Conservation (phyloP, 768 basidiomycete genomes). For the Trametopsis cervina region DNA sequence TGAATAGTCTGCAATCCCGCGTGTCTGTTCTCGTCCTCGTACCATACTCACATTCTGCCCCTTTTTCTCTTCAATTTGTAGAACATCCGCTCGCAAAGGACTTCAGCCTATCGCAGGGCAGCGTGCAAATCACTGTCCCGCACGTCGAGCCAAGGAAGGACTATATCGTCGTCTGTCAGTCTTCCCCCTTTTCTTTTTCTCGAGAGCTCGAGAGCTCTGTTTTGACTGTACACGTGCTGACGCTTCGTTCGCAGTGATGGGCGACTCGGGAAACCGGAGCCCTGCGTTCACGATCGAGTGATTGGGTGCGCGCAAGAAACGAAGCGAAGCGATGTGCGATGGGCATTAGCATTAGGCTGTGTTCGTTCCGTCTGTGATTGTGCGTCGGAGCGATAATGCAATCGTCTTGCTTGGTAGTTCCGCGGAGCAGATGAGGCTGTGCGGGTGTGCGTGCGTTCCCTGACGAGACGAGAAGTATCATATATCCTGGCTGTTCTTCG, state of each 20-base stretch:
- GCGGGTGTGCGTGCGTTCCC: too few species aligned
- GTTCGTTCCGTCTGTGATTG: too few species aligned
- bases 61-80: slow-evolving; percentile 20
- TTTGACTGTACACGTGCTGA: slow-evolving; percentile 1
- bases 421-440: too few species aligned
- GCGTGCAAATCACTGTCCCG: slow-evolving; percentile 47
- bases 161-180: slow-evolving; percentile 63
- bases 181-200: background rate
- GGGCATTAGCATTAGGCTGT: too few species aligned
- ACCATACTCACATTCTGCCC: background rate
- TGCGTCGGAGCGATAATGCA: too few species aligned
- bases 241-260: slow-evolving; percentile 40
- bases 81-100: slow-evolving; percentile 50
- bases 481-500: too few species aligned
- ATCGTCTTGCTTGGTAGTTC: too few species aligned
- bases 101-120: slow-evolving; percentile 46
- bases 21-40: slow-evolving; percentile 16
- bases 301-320: too few species aligned
- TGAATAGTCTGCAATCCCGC: too few species aligned
- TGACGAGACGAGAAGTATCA: too few species aligned
- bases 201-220: background rate
- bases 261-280: slow-evolving; percentile 60
- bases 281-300: slow-evolving; percentile 48
- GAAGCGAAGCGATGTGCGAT: too few species aligned
- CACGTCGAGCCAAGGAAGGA: slow-evolving; percentile 33